Conservation (phyloP, 1,139 yeast species). For the Yamadazyma dendronema region DNA sequence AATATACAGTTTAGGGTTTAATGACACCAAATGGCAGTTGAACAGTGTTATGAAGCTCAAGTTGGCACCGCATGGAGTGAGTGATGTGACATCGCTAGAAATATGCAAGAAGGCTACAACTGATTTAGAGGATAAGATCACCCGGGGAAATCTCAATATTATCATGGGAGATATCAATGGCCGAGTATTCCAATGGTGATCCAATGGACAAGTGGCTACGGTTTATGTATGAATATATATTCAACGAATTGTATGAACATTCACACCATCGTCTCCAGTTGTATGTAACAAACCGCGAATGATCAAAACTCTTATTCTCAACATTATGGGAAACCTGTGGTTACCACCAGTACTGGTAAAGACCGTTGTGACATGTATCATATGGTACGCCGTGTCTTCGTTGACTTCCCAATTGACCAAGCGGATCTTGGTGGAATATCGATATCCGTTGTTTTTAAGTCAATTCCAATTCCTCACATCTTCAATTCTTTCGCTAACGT, state of each 20-base stretch:
- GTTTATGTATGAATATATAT: neutral
- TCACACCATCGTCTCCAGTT: too few relatives aligned
- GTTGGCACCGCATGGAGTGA: conserved; percentile 7
- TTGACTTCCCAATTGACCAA: conserved; percentile 50
- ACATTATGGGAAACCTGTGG: too few relatives aligned
- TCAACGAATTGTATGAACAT: too few relatives aligned
- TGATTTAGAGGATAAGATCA: conserved; percentile 35
- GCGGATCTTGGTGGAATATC: conserved; percentile 37
- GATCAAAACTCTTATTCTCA: too few relatives aligned
- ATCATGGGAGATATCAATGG: conserved; percentile 43
- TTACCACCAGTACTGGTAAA: conserved; percentile 32
- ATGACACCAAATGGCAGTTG: conserved; percentile 24
- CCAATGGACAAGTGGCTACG: neutral
- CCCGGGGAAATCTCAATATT: conserved; percentile 31
- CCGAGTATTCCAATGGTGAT: conserved; percentile 26
- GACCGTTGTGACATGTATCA: conserved; percentile 32
- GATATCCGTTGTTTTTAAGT: conserved; percentile 50
- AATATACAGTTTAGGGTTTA: conserved; percentile 26
- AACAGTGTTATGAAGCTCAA: conserved; percentile 14
- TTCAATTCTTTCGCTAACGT: conserved; percentile 27
- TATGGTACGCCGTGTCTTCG: conserved; percentile 49
- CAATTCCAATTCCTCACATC: conserved; percentile 48
- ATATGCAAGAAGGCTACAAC: conserved; percentile 31
- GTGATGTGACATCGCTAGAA: conserved; percentile 23
- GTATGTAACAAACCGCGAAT: too few relatives aligned